Evolutionary conservation across 495 filamentous ascomycete genomes (phyloP).

Genomic region (Xylaria flabelliformis): DNA sequence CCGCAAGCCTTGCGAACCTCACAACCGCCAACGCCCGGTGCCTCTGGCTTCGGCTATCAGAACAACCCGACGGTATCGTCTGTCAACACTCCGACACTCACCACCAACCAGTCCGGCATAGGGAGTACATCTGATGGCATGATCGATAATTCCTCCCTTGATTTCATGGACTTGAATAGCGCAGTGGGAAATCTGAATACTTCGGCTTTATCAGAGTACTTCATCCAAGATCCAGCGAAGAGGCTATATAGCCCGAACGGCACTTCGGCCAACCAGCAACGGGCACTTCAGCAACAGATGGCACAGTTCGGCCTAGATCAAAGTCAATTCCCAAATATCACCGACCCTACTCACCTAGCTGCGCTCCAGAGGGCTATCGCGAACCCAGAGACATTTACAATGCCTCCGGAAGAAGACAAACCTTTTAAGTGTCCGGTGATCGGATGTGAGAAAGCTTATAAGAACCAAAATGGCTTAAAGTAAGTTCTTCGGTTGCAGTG

Average conservation of each 20-base stretch:
- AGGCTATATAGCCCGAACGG: conserved; percentile 86
- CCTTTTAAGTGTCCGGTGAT: conserved; percentile 98
- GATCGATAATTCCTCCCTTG: conserved; percentile 64
- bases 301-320: conserved; percentile 68
- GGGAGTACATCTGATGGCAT: conserved; percentile 42
- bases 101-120: conserved; percentile 60
- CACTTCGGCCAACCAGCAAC: conserved; percentile 67
- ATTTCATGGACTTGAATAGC: conserved; percentile 60
- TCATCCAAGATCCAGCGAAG: conserved; percentile 96
- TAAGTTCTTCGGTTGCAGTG: conserved; percentile 51
- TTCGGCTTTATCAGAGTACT: conserved; percentile 54
- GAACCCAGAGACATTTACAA: conserved; percentile 51
- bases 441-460: conserved; percentile 99
- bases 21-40: conserved; percentile 84
- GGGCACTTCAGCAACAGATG: conserved; percentile 63
- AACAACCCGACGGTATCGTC: conserved; percentile 98
- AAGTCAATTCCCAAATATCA: conserved; percentile 73
- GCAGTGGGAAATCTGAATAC: conserved; percentile 43
- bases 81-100: conserved; percentile 91
- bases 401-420: conserved; percentile 78
- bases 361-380: conserved; percentile 77
- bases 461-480: conserved; percentile 99
- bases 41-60: conserved; percentile 74
- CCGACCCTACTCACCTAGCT: conserved; percentile 74
- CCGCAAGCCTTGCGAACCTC: conserved; percentile 82